Base-by-base conservation (phyloP, 2,329 filamentous ascomycete species). In the Chaetothyriales sp. region DNA sequence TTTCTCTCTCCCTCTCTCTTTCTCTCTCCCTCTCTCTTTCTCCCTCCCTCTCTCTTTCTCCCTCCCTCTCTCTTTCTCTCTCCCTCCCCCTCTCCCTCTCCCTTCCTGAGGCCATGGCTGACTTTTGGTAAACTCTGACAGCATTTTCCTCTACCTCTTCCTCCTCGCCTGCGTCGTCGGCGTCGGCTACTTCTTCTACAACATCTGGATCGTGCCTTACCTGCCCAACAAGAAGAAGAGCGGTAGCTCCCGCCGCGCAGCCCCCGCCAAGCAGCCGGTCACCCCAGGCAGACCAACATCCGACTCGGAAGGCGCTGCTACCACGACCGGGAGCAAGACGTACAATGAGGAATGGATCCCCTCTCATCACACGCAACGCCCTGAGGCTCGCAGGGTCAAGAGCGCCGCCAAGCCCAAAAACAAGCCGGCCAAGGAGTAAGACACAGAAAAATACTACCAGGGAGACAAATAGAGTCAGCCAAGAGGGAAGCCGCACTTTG, bases 331-430 rank as follows among this genome's bases (percentile, higher is more conserved):
- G 54, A 76, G 82, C 55, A 86, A 86, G 73, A 77, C 77, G 55
- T 94, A 89, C 70, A 89, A 95, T 64, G 84, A 90, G 74, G 87
- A 83, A 74, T 95, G 90, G 89, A 95, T 95, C 62, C 89, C 89
- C 28, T 81, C 82, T 56, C 81, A 85, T 67, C 89, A 97, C 71
- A 81, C 95, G 69, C 86, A 90, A 74, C 83, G 86, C 62, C 89
- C 90, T 40, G 77, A 85, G 61, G 85, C 80, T 46, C 75, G 74
- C 62, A 75, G 80, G 60, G 75, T 82, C 51, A 77, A 78, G 64
- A 74, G 75, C 64, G 61, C 60, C 22, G 58, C 51, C 37, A 64
- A 67, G 50, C 64, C 68, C 33, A 73, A 71, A 62, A 68, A 65
- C 59, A 67, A 63, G 33, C 33, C 15, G 33, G 33, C 33, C 13